Conservation (phyloP, 352 stramenopile species). For the Globisporangium megalacanthum region DNA sequence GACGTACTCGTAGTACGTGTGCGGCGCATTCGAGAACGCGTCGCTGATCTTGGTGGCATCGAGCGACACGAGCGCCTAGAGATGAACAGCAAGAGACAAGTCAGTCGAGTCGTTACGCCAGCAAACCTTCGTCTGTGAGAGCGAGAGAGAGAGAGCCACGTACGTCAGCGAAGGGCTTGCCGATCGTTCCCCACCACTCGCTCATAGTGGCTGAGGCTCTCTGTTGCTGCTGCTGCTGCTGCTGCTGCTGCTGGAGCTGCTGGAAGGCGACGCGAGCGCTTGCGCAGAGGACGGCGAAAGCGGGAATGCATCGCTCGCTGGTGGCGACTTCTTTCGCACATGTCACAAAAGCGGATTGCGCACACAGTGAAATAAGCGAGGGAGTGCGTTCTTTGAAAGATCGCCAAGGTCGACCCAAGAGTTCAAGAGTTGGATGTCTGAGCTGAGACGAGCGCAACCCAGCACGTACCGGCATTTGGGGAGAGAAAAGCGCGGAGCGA, state of each 20-base stretch:
- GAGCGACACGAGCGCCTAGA: constrained; percentile 55
- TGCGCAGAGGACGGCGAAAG: neutral
- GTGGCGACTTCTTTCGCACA: neutral
- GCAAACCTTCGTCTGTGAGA: constrained; percentile 2
- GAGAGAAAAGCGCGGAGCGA: too few species aligned
- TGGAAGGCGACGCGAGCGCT: neutral
- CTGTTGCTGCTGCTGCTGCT: neutral
- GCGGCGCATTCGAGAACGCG: constrained; percentile 52
- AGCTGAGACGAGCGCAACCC: too few species aligned
- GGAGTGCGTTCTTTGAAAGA: neutral
- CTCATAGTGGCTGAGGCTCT: constrained; percentile 33
- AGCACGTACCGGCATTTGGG: too few species aligned
- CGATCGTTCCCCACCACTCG: constrained; percentile 75
- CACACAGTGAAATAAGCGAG: neutral
- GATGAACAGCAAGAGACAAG: neutral
- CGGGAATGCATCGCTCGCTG: neutral
- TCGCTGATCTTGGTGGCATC: constrained; percentile 53
- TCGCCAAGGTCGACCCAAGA: too few species aligned
- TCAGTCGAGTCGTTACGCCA: neutral
- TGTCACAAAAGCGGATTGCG: constrained; percentile 1
- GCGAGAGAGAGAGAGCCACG: constrained; percentile 11
- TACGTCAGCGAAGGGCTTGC: constrained; percentile 68
- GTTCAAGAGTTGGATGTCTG: too few species aligned
- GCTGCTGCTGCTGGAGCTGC: neutral
- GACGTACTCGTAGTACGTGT: constrained; percentile 69